phyloP scores from a whole-genome alignment of 2,329 filamentous ascomycete genomes.

The Mycosphaerella arachidis region DNA sequence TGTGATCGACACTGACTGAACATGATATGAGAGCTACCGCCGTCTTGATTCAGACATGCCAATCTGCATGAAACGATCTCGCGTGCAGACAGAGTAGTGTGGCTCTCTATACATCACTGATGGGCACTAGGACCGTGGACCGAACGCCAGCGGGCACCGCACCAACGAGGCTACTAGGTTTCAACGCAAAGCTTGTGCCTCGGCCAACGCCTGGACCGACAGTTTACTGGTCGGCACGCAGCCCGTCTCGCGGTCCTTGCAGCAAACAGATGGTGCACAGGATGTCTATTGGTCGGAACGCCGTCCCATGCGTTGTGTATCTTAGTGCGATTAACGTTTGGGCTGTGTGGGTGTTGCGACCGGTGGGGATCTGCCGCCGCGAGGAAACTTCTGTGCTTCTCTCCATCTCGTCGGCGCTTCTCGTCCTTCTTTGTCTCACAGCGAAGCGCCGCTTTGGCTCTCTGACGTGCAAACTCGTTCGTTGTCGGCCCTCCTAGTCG shows the following conservation, averaged over 20 bases:
- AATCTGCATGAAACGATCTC: not conserved
- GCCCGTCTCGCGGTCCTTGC: not conserved
- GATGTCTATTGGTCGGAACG: not conserved
- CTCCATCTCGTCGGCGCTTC: not conserved
- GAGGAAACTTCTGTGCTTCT: slow-evolving; percentile 2
- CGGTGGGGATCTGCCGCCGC: not conserved
- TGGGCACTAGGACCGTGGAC: not conserved
- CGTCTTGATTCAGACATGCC: not conserved
- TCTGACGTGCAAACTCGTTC: not conserved
- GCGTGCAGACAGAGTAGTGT: not conserved
- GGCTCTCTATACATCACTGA: not conserved
- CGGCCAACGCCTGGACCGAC: not conserved
- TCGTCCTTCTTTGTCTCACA: slow-evolving; percentile 1
- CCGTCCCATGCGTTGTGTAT: not conserved
- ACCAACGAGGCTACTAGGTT: not conserved
- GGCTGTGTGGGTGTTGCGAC: not conserved
- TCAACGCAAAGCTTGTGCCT: not conserved
- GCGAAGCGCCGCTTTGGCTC: slow-evolving; percentile 1
- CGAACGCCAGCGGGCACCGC: not conserved
- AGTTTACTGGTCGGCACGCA: not conserved
- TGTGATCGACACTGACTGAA: not conserved
- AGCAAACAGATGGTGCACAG: not conserved
- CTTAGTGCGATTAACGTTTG: not conserved
- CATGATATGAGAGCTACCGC: not conserved
- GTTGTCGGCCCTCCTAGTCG: slow-evolving; percentile 1